These are phyloP conservation scores for Penicillium cosmopolitanum DNA, from an alignment of 495 filamentous ascomycete species.

Conservation along the genomic window DNA sequence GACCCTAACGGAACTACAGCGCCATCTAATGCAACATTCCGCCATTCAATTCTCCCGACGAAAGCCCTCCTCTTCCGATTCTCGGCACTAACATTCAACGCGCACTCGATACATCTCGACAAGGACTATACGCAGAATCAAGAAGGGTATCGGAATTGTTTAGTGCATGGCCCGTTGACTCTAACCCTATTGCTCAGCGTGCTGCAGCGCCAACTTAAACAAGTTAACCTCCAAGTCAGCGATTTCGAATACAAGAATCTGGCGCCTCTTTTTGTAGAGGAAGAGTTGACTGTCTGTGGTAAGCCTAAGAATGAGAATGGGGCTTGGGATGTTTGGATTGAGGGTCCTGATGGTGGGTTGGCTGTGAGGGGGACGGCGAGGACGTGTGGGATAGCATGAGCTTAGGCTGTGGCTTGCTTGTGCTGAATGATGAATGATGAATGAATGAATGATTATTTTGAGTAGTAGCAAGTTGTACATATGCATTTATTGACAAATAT, in stretches of 20 bases:
- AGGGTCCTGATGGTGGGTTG: conserved; percentile 58
- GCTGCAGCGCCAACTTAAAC: conserved; percentile 55
- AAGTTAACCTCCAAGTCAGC: conserved; percentile 32
- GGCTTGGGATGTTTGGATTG: conserved; percentile 70
- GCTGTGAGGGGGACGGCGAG: conserved; percentile 60
- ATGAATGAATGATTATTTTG: no score
- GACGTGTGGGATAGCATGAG: conserved; percentile 15
- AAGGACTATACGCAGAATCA: conserved; percentile 64
- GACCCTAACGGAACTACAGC: conserved; percentile 23
- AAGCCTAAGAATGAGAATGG: conserved; percentile 35
- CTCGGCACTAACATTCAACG: conserved; percentile 83
- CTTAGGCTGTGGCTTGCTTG: neutral
- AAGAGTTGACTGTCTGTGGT: conserved; percentile 64
- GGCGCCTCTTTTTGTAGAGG: conserved; percentile 76
- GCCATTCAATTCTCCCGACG: conserved; percentile 63
- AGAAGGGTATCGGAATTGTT: conserved; percentile 73
- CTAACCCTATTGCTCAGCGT: conserved; percentile 72
- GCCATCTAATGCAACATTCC: conserved; percentile 55
- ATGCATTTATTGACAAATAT: no score
- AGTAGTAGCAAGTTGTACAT: no score
- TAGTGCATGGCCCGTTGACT: conserved; percentile 88
- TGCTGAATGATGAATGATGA: no score
- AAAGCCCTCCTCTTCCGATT: conserved; percentile 77
- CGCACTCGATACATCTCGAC: conserved; percentile 85
- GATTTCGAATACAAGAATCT: conserved; percentile 78